Evolutionary conservation across 768 basidiomycete species (phyloP).

Genomic region (Ephemerocybe angulata): DNA sequence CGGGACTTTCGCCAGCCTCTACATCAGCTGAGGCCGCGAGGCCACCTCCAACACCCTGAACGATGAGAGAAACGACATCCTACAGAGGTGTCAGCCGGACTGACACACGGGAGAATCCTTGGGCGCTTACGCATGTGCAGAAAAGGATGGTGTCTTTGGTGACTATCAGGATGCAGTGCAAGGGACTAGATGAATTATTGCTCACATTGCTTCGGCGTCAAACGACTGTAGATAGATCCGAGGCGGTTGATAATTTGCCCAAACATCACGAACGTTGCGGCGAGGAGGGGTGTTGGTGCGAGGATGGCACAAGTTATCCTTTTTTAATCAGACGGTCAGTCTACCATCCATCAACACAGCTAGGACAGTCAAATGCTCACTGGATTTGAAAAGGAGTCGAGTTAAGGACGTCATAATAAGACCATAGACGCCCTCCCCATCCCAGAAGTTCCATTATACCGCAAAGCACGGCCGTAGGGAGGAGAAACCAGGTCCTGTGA

Average conservation of each 20-base stretch:
- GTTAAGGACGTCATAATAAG: constrained; percentile 26
- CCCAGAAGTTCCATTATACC: constrained; percentile 51
- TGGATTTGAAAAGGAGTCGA: constrained; percentile 35
- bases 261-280: constrained; percentile 54
- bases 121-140: constrained; percentile 29
- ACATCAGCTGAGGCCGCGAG: neutral
- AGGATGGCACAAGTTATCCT: constrained; percentile 45
- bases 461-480: constrained; percentile 45
- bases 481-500: constrained; percentile 49
- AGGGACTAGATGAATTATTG: neutral
- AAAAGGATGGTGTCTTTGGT: constrained; percentile 37
- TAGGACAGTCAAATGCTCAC: constrained; percentile 26
- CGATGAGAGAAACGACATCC: constrained; percentile 56
- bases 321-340: neutral
- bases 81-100: constrained; percentile 1
- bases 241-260: constrained; percentile 41
- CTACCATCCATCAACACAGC: no score
- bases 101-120: neutral
- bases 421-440: constrained; percentile 56
- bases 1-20: neutral
- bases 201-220: constrained; percentile 40
- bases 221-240: constrained; percentile 48
- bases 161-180: neutral
- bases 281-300: constrained; percentile 55
- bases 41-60: constrained; percentile 42